Conservation (phyloP, 345 rosid species). For the Eucalyptus cloeziana region DNA sequence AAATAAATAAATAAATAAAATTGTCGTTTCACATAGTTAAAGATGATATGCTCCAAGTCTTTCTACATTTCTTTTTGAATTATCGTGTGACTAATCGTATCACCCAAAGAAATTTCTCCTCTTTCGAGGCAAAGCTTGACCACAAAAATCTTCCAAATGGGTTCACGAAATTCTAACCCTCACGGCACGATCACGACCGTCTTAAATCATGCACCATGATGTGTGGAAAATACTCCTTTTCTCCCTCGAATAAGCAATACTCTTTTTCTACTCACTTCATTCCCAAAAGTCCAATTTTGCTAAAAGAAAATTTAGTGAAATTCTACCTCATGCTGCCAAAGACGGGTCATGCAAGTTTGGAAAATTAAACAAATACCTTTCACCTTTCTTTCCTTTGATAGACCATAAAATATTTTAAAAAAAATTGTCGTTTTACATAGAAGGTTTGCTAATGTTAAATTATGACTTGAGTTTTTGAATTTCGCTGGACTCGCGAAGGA, state of each 20-base stretch:
- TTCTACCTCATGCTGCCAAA: not conserved
- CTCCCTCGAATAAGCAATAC: not conserved
- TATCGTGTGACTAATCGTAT: not conserved
- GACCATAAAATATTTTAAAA: too few species aligned
- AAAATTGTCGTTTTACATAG: accelerated
- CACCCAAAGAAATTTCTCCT: not conserved
- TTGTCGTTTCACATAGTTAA: not conserved
- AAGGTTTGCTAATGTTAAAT: accelerated
- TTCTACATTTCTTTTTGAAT: too few species aligned
- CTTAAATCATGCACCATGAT: not conserved
- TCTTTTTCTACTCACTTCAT: not conserved
- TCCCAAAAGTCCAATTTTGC: too few species aligned
- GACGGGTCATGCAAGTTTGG: not conserved
- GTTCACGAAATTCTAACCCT: not conserved
- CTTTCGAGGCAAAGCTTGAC: not conserved
- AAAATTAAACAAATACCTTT: not conserved
- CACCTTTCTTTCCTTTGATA: not conserved
- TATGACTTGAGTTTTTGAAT: too few species aligned
- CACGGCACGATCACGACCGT: not conserved
- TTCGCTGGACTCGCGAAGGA: too few species aligned
- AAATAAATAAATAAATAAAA: too few species aligned
- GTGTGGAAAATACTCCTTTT: not conserved
- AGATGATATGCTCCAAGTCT: not conserved
- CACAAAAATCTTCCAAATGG: not conserved
- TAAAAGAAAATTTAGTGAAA: too few species aligned